Conservation (phyloP, 1,284 basidiomycete species). For the Sanghuangporus weigelae region DNA sequence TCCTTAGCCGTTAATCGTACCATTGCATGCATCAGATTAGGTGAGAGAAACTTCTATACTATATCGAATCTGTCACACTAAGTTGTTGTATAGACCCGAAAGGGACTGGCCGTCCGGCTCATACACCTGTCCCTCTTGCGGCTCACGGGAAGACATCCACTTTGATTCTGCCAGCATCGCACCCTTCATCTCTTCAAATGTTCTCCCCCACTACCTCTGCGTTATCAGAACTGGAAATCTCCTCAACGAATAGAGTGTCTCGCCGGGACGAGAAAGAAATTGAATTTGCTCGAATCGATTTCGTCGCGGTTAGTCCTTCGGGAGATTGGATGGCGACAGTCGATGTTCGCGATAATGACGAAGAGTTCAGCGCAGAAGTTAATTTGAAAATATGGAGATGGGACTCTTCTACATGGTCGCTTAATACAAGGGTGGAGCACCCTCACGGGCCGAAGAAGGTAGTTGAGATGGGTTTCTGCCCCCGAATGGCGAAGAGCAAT, state of each 20-base stretch:
- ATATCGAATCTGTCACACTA: not conserved
- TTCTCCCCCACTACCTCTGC: conserved; percentile 74
- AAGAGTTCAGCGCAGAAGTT: conserved; percentile 58
- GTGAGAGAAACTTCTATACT: conserved; percentile 35
- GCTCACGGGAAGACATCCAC: conserved; percentile 69
- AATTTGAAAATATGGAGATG: conserved; percentile 92
- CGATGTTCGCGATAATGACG: conserved; percentile 70
- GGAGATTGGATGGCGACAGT: conserved; percentile 95
- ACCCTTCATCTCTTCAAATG: conserved; percentile 91
- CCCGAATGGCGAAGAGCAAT: conserved; percentile 25
- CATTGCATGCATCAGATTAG: conserved; percentile 76
- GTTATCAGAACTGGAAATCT: conserved; percentile 86
- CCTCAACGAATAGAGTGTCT: conserved; percentile 90
- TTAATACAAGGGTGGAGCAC: conserved; percentile 87
- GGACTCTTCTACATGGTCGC: conserved; percentile 47
- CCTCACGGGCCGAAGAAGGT: conserved; percentile 75
- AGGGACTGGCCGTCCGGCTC: conserved; percentile 5
- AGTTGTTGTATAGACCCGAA: conserved; percentile 10
- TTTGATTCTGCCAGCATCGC: conserved; percentile 86
- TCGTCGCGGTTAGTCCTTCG: conserved; percentile 57
- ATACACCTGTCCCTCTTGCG: conserved; percentile 50
- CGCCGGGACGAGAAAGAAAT: conserved; percentile 76
- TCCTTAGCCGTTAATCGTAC: conserved; percentile 70
- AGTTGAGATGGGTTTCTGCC: conserved; percentile 70
- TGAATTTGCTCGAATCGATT: conserved; percentile 75